Percentiles rank a stretch among this genome's conserved stretches.
phyloP scores from a whole-genome alignment of 2,329 filamentous ascomycete genomes.

The Geosmithia flava region DNA sequence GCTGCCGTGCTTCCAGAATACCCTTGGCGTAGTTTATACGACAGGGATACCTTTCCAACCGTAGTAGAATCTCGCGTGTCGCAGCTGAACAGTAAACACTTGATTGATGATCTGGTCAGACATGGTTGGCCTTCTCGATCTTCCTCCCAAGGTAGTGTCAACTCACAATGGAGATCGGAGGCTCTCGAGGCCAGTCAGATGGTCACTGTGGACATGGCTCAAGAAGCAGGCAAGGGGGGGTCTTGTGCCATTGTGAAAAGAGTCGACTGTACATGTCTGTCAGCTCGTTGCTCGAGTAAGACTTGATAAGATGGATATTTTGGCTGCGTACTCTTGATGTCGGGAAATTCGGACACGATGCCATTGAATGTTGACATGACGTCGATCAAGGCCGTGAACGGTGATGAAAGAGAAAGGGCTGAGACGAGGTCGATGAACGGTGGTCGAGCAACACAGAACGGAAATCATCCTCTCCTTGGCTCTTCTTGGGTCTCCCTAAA shows the following conservation, averaged over 20 bases:
- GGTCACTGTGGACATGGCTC: slow-evolving; percentile 87
- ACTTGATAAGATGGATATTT: not conserved
- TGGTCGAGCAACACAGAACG: too few relatives aligned
- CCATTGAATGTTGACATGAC: slow-evolving; percentile 70
- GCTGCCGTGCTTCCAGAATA: slow-evolving; percentile 60
- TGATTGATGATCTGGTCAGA: not conserved
- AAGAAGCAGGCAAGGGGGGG: slow-evolving; percentile 76
- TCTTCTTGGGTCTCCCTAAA: too few relatives aligned
- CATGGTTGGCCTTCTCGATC: not conserved
- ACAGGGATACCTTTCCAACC: slow-evolving; percentile 66
- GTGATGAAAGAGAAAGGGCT: too few relatives aligned
- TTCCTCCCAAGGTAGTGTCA: not conserved
- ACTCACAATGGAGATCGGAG: slow-evolving; percentile 60
- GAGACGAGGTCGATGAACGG: too few relatives aligned
- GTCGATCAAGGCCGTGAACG: too few relatives aligned
- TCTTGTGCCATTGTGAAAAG: slow-evolving; percentile 48
- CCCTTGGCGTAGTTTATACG: slow-evolving; percentile 72
- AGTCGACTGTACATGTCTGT: slow-evolving; percentile 50
- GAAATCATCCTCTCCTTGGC: too few relatives aligned
- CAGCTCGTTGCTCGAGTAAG: not conserved
- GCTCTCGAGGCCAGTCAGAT: slow-evolving; percentile 68
- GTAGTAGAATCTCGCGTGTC: slow-evolving; percentile 68
- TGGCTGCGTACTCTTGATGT: slow-evolving; percentile 48
- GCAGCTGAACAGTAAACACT: slow-evolving; percentile 80
- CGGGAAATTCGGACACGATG: slow-evolving; percentile 62